phyloP scores from a whole-genome alignment of 768 basidiomycete species.

The Termitomyces sp. region DNA sequence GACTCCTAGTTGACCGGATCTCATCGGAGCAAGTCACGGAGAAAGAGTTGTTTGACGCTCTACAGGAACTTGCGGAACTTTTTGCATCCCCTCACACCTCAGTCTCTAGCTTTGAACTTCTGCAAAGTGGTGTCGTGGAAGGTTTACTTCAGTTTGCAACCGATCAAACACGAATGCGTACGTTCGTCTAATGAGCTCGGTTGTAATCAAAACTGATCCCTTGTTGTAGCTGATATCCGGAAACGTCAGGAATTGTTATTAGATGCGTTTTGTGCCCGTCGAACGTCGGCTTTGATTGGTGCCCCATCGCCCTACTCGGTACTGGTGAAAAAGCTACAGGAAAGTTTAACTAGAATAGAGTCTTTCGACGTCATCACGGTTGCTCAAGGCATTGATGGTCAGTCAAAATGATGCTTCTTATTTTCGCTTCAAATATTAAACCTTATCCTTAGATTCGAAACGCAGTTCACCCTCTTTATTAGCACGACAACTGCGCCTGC shows the following conservation, averaged over 20 bases:
- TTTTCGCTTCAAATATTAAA: slow-evolving; percentile 1
- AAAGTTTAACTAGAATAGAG: slow-evolving; percentile 92
- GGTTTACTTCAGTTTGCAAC: slow-evolving; percentile 79
- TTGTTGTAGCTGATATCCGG: slow-evolving; percentile 47
- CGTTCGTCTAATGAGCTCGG: background rate
- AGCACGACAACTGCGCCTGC: slow-evolving; percentile 87
- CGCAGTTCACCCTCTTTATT: slow-evolving; percentile 87
- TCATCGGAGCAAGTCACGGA: slow-evolving; percentile 51
- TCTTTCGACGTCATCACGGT: slow-evolving; percentile 93
- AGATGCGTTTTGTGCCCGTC: slow-evolving; percentile 64
- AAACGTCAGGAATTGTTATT: slow-evolving; percentile 76
- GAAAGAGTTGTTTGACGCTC: slow-evolving; percentile 51
- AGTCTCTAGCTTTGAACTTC: slow-evolving; percentile 91
- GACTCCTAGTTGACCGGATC: slow-evolving; percentile 61
- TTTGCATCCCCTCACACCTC: slow-evolving; percentile 74
- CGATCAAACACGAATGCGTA: slow-evolving; percentile 55
- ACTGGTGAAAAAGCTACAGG: slow-evolving; percentile 94
- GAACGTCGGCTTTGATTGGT: slow-evolving; percentile 34
- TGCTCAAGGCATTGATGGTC: slow-evolving; percentile 77
- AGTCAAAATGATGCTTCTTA: slow-evolving; percentile 15
- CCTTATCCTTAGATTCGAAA: slow-evolving; percentile 61
- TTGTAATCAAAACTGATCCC: background rate
- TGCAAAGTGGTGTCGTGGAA: slow-evolving; percentile 92
- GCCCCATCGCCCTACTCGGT: slow-evolving; percentile 61
- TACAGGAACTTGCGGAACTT: slow-evolving; percentile 73